Evolutionary conservation across 2,329 filamentous ascomycete species (phyloP).

Genomic region (Stachybotrys chartarum): DNA sequence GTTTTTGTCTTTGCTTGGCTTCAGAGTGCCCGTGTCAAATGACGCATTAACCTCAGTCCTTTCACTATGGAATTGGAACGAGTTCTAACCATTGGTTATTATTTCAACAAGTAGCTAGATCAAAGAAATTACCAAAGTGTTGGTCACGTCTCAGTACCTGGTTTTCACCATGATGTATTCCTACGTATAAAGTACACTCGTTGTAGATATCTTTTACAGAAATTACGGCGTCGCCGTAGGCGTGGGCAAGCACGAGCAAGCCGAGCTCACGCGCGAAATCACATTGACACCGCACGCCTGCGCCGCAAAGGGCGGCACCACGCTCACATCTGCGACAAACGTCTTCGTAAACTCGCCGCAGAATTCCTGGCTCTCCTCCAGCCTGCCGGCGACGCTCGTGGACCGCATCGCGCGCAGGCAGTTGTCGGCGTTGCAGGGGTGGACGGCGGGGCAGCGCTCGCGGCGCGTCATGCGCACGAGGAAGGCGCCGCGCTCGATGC

Average conservation of each 20-base stretch:
- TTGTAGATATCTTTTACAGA: no score
- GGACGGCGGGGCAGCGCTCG: slow-evolving; percentile 5
- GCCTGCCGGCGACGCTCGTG: slow-evolving; percentile 6
- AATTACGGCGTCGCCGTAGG: background rate
- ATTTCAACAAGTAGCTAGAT: no score
- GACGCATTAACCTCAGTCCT: no score
- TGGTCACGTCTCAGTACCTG: no score
- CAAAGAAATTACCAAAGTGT: no score
- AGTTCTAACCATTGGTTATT: no score
- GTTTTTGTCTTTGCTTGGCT: no score
- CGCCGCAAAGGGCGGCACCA: slow-evolving; percentile 9
- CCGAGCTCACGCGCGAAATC: slow-evolving; percentile 10
- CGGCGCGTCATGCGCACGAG: slow-evolving; percentile 13
- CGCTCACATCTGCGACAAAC: slow-evolving; percentile 4
- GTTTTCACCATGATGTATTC: no score
- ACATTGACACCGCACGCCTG: slow-evolving; percentile 8
- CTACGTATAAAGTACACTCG: no score
- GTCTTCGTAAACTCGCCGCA: slow-evolving; percentile 9
- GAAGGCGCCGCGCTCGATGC: slow-evolving; percentile 13
- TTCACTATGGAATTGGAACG: no score
- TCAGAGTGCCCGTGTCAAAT: no score
- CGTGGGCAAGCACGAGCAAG: slow-evolving; percentile 11
- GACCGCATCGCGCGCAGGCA: slow-evolving; percentile 12
- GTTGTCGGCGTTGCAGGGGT: slow-evolving; percentile 13
- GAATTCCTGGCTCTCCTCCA: slow-evolving; percentile 11